Evolutionary conservation across 139 green algal genomes (phyloP).

Genomic region (Coccomyxa sp.): DNA sequence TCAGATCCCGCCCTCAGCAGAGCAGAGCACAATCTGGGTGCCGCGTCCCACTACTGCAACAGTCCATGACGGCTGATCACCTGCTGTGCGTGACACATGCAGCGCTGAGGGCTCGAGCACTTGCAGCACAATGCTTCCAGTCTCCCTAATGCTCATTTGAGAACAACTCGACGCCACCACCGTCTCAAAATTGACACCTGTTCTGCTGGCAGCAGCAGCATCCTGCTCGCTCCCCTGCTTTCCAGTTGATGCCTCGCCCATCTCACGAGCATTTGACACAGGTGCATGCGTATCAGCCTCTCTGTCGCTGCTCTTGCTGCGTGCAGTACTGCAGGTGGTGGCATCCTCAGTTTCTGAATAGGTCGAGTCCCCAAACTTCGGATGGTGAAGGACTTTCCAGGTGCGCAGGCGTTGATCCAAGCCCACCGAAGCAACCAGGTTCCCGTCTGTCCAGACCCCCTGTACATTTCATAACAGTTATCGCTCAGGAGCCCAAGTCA

Average conservation of each 20-base stretch:
- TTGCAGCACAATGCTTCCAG: not conserved
- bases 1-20: no score
- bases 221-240: not conserved
- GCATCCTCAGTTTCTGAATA: not conserved
- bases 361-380: not conserved
- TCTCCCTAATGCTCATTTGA: not conserved
- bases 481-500: not conserved
- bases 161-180: no score
- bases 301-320: not conserved
- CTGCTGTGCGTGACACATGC: not conserved
- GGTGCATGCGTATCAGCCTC: not conserved
- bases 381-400: constrained; percentile 14
- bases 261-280: not conserved
- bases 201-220: not conserved
- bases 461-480: not conserved
- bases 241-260: not conserved
- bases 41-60: not conserved
- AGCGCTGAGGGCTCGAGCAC: not conserved
- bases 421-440: constrained; percentile 15
- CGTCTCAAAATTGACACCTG: no score
- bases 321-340: not conserved
- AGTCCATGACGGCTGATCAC: not conserved
- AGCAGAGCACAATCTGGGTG: not conserved
- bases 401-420: constrained; percentile 39
- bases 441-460: constrained; percentile 17